These are phyloP conservation scores for Amylocystis lapponica DNA, from an alignment of 768 basidiomycete genomes.

Conservation along the genomic window DNA sequence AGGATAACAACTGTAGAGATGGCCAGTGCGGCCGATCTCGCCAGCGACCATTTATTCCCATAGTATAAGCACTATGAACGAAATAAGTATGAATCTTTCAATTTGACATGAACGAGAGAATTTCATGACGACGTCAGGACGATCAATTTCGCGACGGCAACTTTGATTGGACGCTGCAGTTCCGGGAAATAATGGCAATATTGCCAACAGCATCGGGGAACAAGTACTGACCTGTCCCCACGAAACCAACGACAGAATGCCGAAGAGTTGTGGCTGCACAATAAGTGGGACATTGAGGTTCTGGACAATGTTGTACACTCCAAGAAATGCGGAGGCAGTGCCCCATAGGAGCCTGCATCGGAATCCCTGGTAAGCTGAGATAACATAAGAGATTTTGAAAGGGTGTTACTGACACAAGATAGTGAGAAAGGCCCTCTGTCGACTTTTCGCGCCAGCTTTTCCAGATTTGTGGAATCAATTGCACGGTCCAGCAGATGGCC, in stretches of 20 bases:
- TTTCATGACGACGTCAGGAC: too few species aligned
- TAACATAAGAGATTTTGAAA: slow-evolving; percentile 15
- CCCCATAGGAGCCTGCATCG: slow-evolving; percentile 54
- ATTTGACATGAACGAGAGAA: too few species aligned
- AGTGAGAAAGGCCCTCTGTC: slow-evolving; percentile 62
- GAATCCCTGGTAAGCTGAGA: slow-evolving; percentile 10
- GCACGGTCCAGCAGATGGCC: slow-evolving; percentile 60
- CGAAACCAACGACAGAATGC: slow-evolving; percentile 50
- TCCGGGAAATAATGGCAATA: not conserved
- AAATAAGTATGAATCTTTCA: slow-evolving; percentile 2
- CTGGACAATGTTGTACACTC: slow-evolving; percentile 62
- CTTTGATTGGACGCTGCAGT: too few species aligned
- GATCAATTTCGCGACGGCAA: too few species aligned
- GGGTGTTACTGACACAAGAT: slow-evolving; percentile 47
- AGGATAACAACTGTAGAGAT: slow-evolving; percentile 36
- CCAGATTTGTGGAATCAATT: slow-evolving; percentile 67
- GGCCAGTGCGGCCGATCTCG: slow-evolving; percentile 30
- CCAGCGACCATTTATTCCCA: slow-evolving; percentile 34
- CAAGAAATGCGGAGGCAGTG: slow-evolving; percentile 50
- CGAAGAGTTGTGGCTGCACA: slow-evolving; percentile 61
- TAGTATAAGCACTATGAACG: slow-evolving; percentile 62
- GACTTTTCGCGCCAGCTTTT: slow-evolving; percentile 66
- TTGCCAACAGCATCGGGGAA: not conserved
- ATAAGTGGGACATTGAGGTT: slow-evolving; percentile 69
- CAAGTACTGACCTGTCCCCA: slow-evolving; percentile 58